Percentiles rank a stretch among this genome's conserved stretches.
phyloP scores from a whole-genome alignment of 805 yeast genomes.

The Myxozyma neglecta region DNA sequence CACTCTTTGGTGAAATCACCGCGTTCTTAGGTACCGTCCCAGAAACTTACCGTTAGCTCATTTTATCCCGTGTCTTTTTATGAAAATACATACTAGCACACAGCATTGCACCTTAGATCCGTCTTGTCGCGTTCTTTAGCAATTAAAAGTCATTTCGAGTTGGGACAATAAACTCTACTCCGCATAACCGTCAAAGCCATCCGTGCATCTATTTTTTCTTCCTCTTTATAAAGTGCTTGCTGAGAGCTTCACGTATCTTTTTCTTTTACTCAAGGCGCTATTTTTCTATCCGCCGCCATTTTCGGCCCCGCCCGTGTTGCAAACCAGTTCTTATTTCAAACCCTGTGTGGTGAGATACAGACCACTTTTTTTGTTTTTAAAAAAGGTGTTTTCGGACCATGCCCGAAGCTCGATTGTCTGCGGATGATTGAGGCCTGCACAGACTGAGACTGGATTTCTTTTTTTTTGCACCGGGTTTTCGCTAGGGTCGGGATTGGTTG shows the following conservation, averaged over 20 bases:
- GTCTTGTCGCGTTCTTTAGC: no score
- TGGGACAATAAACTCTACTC: background rate
- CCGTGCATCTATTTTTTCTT: background rate
- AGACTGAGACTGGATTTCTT: constrained; percentile 6
- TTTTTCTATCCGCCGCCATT: constrained; percentile 12
- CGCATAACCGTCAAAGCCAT: background rate
- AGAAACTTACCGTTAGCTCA: constrained; percentile 11
- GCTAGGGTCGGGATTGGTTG: constrained; percentile 2
- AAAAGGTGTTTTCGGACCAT: background rate
- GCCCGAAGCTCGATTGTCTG: constrained; percentile 5
- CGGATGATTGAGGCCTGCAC: constrained; percentile 1
- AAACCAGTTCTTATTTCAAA: constrained; percentile 5
- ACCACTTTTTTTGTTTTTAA: background rate
- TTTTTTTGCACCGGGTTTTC: background rate
- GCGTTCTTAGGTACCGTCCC: constrained; percentile 20
- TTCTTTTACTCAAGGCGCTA: constrained; percentile 19
- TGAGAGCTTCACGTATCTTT: background rate
- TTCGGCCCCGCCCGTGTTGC: constrained; percentile 1
- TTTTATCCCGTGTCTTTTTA: no score
- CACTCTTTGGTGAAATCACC: constrained; percentile 30
- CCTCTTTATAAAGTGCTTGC: background rate
- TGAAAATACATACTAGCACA: constrained; percentile 5
- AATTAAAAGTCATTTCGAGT: no score
- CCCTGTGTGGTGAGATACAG: constrained; percentile 21
- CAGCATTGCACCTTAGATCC: background rate